Evolutionary conservation across 192 early-diverging fungal genomes (phyloP).

Genomic region (Coemansia sp.): DNA sequence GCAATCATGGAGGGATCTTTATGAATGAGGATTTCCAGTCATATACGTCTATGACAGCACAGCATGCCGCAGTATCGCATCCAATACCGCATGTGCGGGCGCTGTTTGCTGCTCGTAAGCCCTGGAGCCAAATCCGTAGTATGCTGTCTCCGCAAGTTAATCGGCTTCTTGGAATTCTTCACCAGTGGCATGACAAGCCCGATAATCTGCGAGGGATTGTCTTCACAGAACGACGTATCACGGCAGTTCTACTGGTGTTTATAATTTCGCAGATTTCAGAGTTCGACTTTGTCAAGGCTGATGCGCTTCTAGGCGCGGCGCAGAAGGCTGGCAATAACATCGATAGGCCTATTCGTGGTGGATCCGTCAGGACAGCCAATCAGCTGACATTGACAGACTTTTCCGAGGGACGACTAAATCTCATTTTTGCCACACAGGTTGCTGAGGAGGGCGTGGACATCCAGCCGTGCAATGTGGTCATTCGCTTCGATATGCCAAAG

Average conservation of each 20-base stretch:
- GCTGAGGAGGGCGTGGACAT: conserved; percentile 96
- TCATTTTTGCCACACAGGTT: conserved; percentile 88
- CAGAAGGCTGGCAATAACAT: conserved; percentile 19
- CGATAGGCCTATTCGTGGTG: conserved; percentile 39
- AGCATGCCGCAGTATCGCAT: neutral
- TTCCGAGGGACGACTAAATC: conserved; percentile 63
- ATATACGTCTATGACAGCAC: neutral
- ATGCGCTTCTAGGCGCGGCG: conserved; percentile 42
- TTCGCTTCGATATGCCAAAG: conserved; percentile 78
- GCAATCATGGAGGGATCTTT: conserved; percentile 3
- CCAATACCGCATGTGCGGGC: conserved; percentile 16
- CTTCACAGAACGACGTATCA: conserved; percentile 74
- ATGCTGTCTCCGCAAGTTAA: conserved; percentile 69
- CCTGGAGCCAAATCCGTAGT: conserved; percentile 18
- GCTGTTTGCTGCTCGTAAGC: conserved; percentile 22
- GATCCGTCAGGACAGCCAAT: conserved; percentile 28
- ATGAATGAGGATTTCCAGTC: neutral
- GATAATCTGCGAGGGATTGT: conserved; percentile 83
- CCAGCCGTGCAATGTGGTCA: conserved; percentile 84
- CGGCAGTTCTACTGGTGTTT: conserved; percentile 61
- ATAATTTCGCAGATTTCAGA: conserved; percentile 57
- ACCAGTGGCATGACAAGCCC: conserved; percentile 41
- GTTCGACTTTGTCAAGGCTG: conserved; percentile 47
- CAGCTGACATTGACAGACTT: conserved; percentile 65
- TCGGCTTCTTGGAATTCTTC: conserved; percentile 63